Base-by-base conservation (phyloP, 2,329 filamentous ascomycete genomes). In the Botryotinia calthae region DNA sequence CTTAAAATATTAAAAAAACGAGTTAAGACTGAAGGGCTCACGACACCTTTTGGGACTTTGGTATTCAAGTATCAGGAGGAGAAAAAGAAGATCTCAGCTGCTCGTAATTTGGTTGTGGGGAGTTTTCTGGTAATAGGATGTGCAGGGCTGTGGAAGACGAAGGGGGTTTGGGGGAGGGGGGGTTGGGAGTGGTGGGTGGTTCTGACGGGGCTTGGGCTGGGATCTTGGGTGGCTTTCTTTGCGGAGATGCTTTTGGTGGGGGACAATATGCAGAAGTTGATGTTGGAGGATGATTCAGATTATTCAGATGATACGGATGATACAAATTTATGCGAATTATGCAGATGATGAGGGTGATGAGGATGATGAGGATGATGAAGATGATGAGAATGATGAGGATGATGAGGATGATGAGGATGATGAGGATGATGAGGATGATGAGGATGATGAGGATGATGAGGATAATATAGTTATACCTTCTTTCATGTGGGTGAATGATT, bases 101-200 rank as follows among this genome's bases (percentile, higher is more conserved):
- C 42, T 10, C 34, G 34, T 6, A 34, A 34, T 34, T 34, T 34
- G 68, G 22, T 40, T 34, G 1, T 64, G 18, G 68, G 56, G 25
- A 5, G 31, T 20, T 3, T 62, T 58, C 44, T 71, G 9, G 44
- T 5, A 2, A 44, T 31, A 14, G 68, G 68, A 12, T 71, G 44
- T 25, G 18, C 34, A n/a, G 68, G 31, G 18, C 48, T 70, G 68
- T 70, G 68, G 58, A 70, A 18, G 18, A 22, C 18, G 31, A 63
- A 58, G 58, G 56, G 68, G 44, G 68, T 64, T 37, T 70, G 68
- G 68, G 68, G 68, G 16, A 34, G 31, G 5, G 31, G 31, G 34
- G 34, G 34, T 34, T 34, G 34, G 34, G 34, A 6, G 34, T 63
- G 58, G 58, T 46, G 44, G 56, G 68, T 34, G 31, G n/a, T 71